Base-by-base conservation (phyloP, 129 eudicot genomes). In the Flaveria sonorensis region DNA sequence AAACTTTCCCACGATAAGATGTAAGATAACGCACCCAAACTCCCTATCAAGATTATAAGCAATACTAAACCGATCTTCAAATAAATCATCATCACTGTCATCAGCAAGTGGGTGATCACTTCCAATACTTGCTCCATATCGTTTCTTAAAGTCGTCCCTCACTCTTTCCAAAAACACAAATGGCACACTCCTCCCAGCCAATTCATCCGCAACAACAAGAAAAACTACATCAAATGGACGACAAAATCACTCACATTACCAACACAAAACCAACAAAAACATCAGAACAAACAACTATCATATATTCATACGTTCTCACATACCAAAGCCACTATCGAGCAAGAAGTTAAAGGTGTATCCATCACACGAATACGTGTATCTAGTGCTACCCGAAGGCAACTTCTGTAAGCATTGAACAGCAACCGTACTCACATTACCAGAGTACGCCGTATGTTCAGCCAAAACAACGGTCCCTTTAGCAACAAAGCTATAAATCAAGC, bases 1-100 rank as follows among this genome's bases (percentile, higher is more conserved):
- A 50, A 30, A 65, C 15, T 21, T 1, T 3, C 53, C 61, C 15
- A 14, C 13, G 19, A 65, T 26, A 70, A 63, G 13, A 24, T 1
- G 51, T 21, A 4, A 60, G 18, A 81, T 45, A 60, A 83, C 97
- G 26, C 78, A 95, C 99, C 99, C 99, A 19, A 95, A 95, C 81
- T 91, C 99, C 68, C 99, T 81, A 76, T 95, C 99, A 83, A 95
- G 99, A 72, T 95, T 95, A 81, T 95, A 95, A 19, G 99, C 99
- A 83, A 95, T 95, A 86, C 97, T 95, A 81, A 91, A 95, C 24
- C 99, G 93, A 74, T 95, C 97, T 81, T 88, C 97, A 83, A 95
- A 91, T 47, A 95, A 74, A 78, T 91, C 92, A 82, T 95, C 99
- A 77, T 94, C 97, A 14, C 88, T 88, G 14, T 89, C 91, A 50